Evolutionary conservation across 768 basidiomycete genomes (phyloP).

Genomic region (Sistotremastrum niveocremeum): DNA sequence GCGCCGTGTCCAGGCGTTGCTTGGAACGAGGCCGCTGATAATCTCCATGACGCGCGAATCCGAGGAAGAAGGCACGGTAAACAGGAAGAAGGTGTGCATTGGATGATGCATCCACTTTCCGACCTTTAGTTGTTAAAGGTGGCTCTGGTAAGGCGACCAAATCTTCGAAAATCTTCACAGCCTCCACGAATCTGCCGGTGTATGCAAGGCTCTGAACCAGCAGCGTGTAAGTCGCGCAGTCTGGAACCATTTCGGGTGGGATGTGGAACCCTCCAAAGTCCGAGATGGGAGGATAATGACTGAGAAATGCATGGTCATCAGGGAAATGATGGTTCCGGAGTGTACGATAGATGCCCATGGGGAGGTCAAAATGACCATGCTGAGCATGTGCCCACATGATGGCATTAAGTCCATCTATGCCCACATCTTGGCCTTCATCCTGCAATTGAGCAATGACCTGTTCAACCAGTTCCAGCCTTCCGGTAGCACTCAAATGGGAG

Average conservation of each 20-base stretch:
- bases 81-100: slow-evolving; percentile 35
- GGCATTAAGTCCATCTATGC: slow-evolving; percentile 54
- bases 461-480: slow-evolving; percentile 40
- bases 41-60: slow-evolving; percentile 49
- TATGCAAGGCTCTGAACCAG: slow-evolving; percentile 62
- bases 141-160: slow-evolving; percentile 39
- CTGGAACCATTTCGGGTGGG: slow-evolving; percentile 31
- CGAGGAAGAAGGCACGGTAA: slow-evolving; percentile 65
- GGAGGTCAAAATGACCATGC: slow-evolving; percentile 39
- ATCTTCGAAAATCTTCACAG: slow-evolving; percentile 49
- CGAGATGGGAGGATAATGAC: neutral
- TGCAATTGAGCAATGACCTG: slow-evolving; percentile 39
- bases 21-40: slow-evolving; percentile 9
- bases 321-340: slow-evolving; percentile 40
- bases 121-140: slow-evolving; percentile 1
- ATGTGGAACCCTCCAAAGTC: slow-evolving; percentile 31
- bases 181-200: slow-evolving; percentile 46
- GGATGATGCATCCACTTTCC: slow-evolving; percentile 5
- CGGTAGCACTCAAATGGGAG: slow-evolving; percentile 35
- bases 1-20: too few species aligned
- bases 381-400: slow-evolving; percentile 57
- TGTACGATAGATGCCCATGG: slow-evolving; percentile 45
- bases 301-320: slow-evolving; percentile 11
- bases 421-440: slow-evolving; percentile 35
- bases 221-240: slow-evolving; percentile 51